Evolutionary conservation across 768 basidiomycete genomes (phyloP).

Genomic region (Boletus barrowsii): DNA sequence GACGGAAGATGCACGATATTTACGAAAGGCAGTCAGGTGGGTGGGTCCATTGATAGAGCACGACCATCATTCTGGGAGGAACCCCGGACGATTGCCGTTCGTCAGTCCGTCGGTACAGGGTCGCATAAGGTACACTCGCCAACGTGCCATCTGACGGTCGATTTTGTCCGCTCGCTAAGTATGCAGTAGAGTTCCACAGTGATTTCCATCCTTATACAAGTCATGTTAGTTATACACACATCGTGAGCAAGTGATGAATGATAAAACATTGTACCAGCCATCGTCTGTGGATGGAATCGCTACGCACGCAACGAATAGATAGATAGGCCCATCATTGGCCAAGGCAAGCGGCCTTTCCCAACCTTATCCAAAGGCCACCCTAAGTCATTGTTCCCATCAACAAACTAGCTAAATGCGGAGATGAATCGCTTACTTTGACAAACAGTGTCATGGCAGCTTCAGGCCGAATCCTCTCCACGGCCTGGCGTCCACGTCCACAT

Average conservation of each 20-base stretch:
- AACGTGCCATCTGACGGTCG: background rate
- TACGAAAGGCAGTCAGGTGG: background rate
- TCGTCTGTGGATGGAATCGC: background rate
- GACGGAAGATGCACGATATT: background rate
- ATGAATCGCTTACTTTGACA: slow-evolving; percentile 49
- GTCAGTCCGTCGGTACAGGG: slow-evolving; percentile 10
- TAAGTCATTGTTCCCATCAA: slow-evolving; percentile 20
- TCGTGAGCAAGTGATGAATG: slow-evolving; percentile 5
- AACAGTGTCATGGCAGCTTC: slow-evolving; percentile 62
- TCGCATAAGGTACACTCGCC: slow-evolving; percentile 7
- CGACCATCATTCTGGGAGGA: background rate
- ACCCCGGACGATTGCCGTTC: background rate
- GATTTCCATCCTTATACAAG: background rate
- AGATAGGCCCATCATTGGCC: background rate
- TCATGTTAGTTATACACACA: slow-evolving; percentile 5
- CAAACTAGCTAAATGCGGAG: slow-evolving; percentile 1
- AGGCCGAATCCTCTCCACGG: slow-evolving; percentile 59
- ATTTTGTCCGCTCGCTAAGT: background rate
- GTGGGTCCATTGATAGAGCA: slow-evolving; percentile 4
- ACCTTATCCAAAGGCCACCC: slow-evolving; percentile 61
- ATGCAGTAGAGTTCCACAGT: too few relatives aligned
- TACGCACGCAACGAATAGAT: background rate
- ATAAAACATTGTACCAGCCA: slow-evolving; percentile 11
- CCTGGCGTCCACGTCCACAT: slow-evolving; percentile 41
- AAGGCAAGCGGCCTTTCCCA: slow-evolving; percentile 29